phyloP scores from a whole-genome alignment of 1,284 basidiomycete genomes.

The Erythrobasidium hasegawianum region DNA sequence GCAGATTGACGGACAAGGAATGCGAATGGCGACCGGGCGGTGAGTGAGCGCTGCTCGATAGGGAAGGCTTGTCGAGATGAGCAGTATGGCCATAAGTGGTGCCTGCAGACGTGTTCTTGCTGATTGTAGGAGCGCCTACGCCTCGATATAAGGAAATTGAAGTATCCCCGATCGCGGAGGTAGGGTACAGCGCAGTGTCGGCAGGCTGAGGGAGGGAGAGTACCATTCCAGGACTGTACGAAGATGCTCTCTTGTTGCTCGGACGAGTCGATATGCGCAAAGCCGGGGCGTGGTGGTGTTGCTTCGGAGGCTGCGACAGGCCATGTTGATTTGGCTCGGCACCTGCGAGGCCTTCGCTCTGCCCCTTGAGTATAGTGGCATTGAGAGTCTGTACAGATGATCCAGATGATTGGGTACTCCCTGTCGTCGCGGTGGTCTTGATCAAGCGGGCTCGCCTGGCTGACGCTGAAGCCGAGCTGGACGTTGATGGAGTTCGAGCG shows the following conservation, averaged over 20 bases:
- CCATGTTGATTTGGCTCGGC: background rate
- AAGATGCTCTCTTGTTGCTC: conserved; percentile 22
- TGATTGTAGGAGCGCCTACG: background rate
- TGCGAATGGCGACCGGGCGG: background rate
- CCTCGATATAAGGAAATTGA: background rate
- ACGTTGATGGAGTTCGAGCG: no score
- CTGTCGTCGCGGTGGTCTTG: background rate
- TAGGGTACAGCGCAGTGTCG: background rate
- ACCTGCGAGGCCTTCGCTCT: background rate
- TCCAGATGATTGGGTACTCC: background rate
- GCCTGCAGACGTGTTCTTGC: background rate
- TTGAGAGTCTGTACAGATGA: background rate
- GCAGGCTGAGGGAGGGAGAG: conserved; percentile 2
- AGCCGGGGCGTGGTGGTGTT: background rate
- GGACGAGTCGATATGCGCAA: conserved; percentile 22
- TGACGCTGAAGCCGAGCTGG: no score
- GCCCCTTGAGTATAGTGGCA: background rate
- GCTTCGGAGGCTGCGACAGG: background rate
- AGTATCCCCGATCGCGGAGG: background rate
- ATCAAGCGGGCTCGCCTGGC: background rate
- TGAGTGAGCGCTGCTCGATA: background rate
- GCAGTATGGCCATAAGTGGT: background rate
- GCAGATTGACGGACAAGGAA: background rate
- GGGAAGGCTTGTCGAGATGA: background rate
- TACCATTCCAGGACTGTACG: conserved; percentile 18